These are phyloP conservation scores for Capronia coronata DNA, from an alignment of 2,329 filamentous ascomycete genomes.

Conservation along the genomic window DNA sequence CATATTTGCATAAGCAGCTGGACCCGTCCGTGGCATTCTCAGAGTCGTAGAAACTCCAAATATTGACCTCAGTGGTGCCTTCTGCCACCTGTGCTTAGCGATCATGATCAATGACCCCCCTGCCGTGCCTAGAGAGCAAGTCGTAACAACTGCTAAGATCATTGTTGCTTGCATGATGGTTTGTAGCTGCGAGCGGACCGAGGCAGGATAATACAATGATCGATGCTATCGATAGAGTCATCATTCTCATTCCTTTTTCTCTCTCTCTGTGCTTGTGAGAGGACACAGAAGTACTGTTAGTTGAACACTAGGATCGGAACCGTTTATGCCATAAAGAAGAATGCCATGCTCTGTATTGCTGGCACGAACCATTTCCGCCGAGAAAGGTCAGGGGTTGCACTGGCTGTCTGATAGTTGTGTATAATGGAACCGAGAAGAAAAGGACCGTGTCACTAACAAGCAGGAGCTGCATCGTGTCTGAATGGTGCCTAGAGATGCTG, in stretches of 20 bases:
- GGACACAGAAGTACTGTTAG: neutral
- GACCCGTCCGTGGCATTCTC: neutral
- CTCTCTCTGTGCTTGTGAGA: neutral
- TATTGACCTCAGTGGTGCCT: conserved; percentile 38
- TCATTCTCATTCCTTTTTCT: neutral
- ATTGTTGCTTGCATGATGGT: neutral
- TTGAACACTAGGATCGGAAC: neutral
- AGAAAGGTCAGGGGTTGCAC: too few relatives aligned
- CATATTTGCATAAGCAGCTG: neutral
- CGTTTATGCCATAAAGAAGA: too few relatives aligned
- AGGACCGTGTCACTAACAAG: too few relatives aligned
- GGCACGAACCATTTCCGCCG: too few relatives aligned
- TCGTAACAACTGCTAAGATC: neutral
- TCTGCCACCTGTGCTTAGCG: conserved; percentile 24
- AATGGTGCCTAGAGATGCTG: too few relatives aligned
- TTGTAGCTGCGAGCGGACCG: neutral
- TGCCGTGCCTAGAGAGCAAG: neutral
- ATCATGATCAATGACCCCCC: neutral
- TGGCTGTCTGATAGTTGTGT: too few relatives aligned
- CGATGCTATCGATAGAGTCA: neutral
- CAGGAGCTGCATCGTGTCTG: too few relatives aligned
- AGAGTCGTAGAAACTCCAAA: conserved; percentile 16
- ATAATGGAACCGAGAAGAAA: too few relatives aligned
- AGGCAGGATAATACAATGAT: neutral
- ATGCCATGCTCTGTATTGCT: too few relatives aligned